Conservation (phyloP, 139 green algal genomes). For the Raphidocelis subcapitata region DNA sequence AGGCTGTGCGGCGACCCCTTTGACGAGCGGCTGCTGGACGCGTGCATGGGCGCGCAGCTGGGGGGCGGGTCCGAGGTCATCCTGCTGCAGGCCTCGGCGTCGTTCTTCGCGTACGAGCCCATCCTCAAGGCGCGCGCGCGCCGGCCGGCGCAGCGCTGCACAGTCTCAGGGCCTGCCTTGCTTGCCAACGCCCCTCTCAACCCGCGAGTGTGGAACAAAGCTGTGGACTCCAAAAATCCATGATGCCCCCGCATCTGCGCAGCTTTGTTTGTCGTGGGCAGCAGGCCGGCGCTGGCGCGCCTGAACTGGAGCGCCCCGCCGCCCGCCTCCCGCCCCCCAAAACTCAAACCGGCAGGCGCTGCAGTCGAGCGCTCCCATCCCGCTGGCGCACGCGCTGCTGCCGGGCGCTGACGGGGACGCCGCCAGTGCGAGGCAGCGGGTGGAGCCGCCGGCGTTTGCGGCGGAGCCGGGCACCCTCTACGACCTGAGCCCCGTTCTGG, state of each 20-base stretch:
- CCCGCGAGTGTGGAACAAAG: background rate
- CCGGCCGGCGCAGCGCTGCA: constrained; percentile 29
- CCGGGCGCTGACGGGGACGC: too few species aligned
- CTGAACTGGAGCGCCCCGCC: too few species aligned
- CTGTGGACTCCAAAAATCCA: background rate
- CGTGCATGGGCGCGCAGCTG: constrained; percentile 8
- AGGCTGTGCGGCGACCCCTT: background rate
- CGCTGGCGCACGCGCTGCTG: too few species aligned
- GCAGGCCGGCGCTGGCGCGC: background rate
- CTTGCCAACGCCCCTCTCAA: background rate
- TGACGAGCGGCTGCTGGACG: constrained; percentile 4
- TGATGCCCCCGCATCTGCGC: background rate
- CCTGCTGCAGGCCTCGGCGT: constrained; percentile 39
- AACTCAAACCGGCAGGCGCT: too few species aligned
- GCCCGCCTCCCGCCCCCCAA: too few species aligned
- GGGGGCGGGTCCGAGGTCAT: constrained; percentile 3
- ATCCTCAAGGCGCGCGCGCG: constrained; percentile 71
- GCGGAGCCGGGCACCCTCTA: too few species aligned
- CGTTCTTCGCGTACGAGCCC: constrained; percentile 77
- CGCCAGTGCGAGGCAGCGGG: too few species aligned
- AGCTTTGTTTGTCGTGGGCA: background rate
- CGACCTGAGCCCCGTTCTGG: too few species aligned
- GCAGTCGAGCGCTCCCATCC: too few species aligned
- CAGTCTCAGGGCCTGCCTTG: constrained; percentile 24
- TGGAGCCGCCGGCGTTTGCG: too few species aligned